Percentiles rank a stretch among this genome's conserved stretches.
Conservation (phyloP, 1,284 basidiomycete genomes). For the Ganoderma meredithae region DNA sequence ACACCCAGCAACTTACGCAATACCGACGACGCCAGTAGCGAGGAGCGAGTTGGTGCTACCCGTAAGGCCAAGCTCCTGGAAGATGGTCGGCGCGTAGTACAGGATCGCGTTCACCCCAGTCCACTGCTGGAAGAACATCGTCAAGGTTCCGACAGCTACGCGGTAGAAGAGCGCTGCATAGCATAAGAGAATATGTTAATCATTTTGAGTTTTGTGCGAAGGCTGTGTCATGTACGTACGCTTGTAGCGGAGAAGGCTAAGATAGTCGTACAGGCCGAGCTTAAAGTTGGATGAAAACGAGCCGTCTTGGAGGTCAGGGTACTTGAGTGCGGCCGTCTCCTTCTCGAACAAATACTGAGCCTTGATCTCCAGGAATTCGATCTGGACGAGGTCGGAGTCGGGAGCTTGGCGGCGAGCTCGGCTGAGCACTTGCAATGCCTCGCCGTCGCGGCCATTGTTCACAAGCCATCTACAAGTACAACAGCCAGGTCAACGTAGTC, state of each 20-base stretch:
- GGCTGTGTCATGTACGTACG: conserved; percentile 45
- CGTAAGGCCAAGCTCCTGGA: conserved; percentile 61
- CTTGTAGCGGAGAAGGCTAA: conserved; percentile 59
- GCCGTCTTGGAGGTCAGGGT: conserved; percentile 73
- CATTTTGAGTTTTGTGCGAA: too few relatives aligned
- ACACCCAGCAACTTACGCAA: too few relatives aligned
- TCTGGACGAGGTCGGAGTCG: conserved; percentile 72
- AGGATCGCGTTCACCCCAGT: conserved; percentile 71
- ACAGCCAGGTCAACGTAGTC: background rate
- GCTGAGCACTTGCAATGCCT: conserved; percentile 72
- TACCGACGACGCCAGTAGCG: conserved; percentile 85
- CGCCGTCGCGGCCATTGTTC: conserved; percentile 76
- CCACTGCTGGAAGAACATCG: conserved; percentile 82
- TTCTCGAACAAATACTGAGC: conserved; percentile 80
- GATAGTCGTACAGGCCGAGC: conserved; percentile 64
- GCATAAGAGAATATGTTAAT: background rate
- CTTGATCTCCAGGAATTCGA: conserved; percentile 86
- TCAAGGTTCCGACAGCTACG: conserved; percentile 66
- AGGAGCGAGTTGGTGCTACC: conserved; percentile 70
- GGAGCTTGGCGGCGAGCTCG: conserved; percentile 62
- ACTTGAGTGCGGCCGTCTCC: conserved; percentile 61
- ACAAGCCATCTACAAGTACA: conserved; percentile 65
- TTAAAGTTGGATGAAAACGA: conserved; percentile 63
- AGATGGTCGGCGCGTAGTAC: conserved; percentile 77
- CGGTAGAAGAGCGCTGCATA: conserved; percentile 61